A percentile compares a stretch with the other conserved stretches of the same genome.
phyloP scores from a whole-genome alignment of 108 stramenopile genomes.

The Nitzschia inconspicua region DNA sequence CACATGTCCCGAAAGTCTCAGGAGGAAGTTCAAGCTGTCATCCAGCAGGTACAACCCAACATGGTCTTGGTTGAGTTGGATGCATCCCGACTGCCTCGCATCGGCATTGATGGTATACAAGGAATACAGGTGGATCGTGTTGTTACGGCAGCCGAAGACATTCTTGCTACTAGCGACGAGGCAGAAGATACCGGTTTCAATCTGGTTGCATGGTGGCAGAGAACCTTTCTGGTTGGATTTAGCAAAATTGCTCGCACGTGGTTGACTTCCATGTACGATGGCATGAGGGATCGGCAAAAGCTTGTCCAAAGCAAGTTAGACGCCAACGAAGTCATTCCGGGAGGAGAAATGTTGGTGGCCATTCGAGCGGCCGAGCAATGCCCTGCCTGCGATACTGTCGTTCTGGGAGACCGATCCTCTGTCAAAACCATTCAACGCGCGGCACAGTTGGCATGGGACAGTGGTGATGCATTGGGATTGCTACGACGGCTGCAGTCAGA shows the following conservation, averaged over 20 bases:
- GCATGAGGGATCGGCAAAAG: slow-evolving; percentile 11
- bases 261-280: slow-evolving; percentile 37
- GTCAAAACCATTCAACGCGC: slow-evolving; percentile 26
- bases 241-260: slow-evolving; percentile 12
- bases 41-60: slow-evolving; percentile 29
- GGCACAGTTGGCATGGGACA: slow-evolving; percentile 22
- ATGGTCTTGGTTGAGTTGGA: slow-evolving; percentile 38
- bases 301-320: too few species aligned
- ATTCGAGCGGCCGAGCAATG: slow-evolving; percentile 21
- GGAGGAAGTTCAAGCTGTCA: slow-evolving; percentile 25
- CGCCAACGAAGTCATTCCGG: too few species aligned
- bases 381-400: slow-evolving; percentile 2
- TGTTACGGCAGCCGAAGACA: slow-evolving; percentile 21
- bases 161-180: slow-evolving; percentile 4
- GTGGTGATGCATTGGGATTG: slow-evolving; percentile 19
- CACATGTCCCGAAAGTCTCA: slow-evolving; percentile 30
- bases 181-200: neutral
- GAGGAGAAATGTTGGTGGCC: slow-evolving; percentile 33
- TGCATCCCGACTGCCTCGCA: slow-evolving; percentile 18
- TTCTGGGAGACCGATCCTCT: slow-evolving; percentile 35
- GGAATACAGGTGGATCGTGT: neutral
- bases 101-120: slow-evolving; percentile 15
- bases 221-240: slow-evolving; percentile 12
- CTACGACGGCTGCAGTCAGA: slow-evolving; percentile 1
- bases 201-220: neutral